These are phyloP conservation scores for Gossypium lobatum DNA, from an alignment of 441 rosid genomes.

Conservation along the genomic window DNA sequence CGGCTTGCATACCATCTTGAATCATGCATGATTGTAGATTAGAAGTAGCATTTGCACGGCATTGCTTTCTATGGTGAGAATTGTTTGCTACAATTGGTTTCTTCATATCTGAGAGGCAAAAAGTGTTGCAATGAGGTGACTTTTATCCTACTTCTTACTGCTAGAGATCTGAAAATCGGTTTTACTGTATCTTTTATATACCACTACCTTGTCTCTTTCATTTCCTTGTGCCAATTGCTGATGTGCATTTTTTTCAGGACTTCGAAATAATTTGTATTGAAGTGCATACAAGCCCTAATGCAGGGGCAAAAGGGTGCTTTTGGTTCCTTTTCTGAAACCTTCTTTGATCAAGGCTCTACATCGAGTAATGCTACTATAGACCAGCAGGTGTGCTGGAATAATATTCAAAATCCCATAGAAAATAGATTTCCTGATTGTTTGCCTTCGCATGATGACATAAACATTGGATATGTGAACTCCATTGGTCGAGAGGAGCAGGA, in stretches of 20 bases:
- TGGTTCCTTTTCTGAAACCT: slow-evolving; percentile 61
- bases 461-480: slow-evolving; percentile 32
- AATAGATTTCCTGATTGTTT: slow-evolving; percentile 37
- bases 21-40: neutral
- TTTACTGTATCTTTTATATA: neutral
- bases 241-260: neutral
- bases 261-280: slow-evolving; percentile 7
- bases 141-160: neutral
- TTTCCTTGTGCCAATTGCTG: slow-evolving; percentile 13
- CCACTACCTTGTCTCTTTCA: neutral
- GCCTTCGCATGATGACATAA: slow-evolving; percentile 34
- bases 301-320: slow-evolving; percentile 80
- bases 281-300: slow-evolving; percentile 41
- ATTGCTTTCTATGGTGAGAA: neutral
- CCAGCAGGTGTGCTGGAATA: slow-evolving; percentile 64
- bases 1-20: neutral
- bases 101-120: neutral
- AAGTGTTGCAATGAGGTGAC: neutral
- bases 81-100: neutral
- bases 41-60: neutral
- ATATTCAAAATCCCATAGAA: slow-evolving; percentile 45
- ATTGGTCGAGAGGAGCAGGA: slow-evolving; percentile 44
- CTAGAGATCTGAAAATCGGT: neutral
- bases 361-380: slow-evolving; percentile 52
- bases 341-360: slow-evolving; percentile 74